phyloP scores from a whole-genome alignment of 257 asterid species.

The Eucommia ulmoides region DNA sequence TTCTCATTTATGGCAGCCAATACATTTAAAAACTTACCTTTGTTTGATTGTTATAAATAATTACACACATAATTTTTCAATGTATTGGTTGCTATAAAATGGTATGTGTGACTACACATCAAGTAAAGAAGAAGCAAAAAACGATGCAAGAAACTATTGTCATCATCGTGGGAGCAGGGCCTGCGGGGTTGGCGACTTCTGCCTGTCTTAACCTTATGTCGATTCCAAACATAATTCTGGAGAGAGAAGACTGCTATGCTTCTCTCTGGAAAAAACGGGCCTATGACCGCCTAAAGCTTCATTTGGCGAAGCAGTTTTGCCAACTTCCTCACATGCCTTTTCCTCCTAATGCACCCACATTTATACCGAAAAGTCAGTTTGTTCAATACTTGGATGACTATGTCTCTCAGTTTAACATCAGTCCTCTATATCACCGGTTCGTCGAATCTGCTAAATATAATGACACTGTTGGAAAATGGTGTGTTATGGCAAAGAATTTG shows the following conservation, averaged over 20 bases:
- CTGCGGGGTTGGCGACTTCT: constrained; percentile 47
- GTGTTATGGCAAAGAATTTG: constrained; percentile 8
- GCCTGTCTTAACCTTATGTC: constrained; percentile 29
- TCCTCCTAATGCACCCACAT: constrained; percentile 26
- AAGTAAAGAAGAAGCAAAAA: too few relatives aligned
- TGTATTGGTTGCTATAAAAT: too few relatives aligned
- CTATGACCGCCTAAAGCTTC: constrained; percentile 45
- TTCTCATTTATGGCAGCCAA: too few relatives aligned
- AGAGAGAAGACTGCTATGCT: constrained; percentile 44
- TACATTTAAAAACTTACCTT: too few relatives aligned
- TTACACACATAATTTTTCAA: too few relatives aligned
- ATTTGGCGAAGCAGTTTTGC: constrained; percentile 40
- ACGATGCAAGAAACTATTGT: constrained; percentile 19
- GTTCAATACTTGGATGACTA: constrained; percentile 36
- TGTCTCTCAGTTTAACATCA: constrained; percentile 8
- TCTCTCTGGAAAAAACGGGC: constrained; percentile 42
- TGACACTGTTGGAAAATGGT: constrained; percentile 14
- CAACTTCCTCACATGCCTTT: constrained; percentile 37
- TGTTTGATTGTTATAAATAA: too few relatives aligned
- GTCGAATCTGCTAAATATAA: constrained; percentile 20
- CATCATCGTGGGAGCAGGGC: constrained; percentile 52
- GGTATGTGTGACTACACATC: too few relatives aligned
- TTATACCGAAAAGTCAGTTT: constrained; percentile 22
- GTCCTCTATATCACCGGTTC: constrained; percentile 8
- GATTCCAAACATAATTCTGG: constrained; percentile 40